Conservation (phyloP, 2,329 filamentous ascomycete species). For the Fusarium redolens region DNA sequence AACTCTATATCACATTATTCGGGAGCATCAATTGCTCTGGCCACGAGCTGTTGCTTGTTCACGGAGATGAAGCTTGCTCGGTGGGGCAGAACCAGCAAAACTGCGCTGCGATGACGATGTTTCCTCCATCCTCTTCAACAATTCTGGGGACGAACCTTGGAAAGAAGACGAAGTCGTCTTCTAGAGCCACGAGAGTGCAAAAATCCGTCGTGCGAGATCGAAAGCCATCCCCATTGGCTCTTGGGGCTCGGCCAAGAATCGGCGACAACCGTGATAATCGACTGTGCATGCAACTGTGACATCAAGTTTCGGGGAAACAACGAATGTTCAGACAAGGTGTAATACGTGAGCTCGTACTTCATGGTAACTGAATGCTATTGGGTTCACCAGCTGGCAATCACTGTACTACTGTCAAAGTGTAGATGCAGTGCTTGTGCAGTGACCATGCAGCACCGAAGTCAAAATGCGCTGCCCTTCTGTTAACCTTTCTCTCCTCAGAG, state of each 20-base stretch:
- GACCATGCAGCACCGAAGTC: background rate
- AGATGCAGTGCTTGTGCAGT: slow-evolving; percentile 11
- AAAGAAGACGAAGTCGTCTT: slow-evolving; percentile 28
- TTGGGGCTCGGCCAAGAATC: background rate
- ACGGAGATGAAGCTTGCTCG: slow-evolving; percentile 7
- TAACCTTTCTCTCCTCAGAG: background rate
- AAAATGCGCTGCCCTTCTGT: slow-evolving; percentile 7
- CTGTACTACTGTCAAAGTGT: slow-evolving; percentile 24
- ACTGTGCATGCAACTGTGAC: slow-evolving; percentile 27
- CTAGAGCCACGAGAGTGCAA: background rate
- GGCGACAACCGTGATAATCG: background rate
- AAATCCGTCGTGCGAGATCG: background rate
- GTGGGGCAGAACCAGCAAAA: slow-evolving; percentile 29
- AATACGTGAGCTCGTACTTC: background rate
- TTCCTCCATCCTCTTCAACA: slow-evolving; percentile 9
- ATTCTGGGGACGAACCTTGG: background rate
- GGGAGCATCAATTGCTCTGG: background rate
- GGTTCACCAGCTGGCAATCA: slow-evolving; percentile 14
- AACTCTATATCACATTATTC: background rate
- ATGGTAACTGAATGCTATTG: slow-evolving; percentile 1
- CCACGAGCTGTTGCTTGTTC: slow-evolving; percentile 17
- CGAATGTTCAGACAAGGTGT: slow-evolving; percentile 8
- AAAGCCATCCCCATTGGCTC: background rate
- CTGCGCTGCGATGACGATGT: slow-evolving; percentile 33
- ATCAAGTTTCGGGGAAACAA: slow-evolving; percentile 9